Evolutionary conservation across 148 eudicot species (phyloP), one percentile per base, ranked within the genome.

Genomic region (Drosera capensis): DNA sequence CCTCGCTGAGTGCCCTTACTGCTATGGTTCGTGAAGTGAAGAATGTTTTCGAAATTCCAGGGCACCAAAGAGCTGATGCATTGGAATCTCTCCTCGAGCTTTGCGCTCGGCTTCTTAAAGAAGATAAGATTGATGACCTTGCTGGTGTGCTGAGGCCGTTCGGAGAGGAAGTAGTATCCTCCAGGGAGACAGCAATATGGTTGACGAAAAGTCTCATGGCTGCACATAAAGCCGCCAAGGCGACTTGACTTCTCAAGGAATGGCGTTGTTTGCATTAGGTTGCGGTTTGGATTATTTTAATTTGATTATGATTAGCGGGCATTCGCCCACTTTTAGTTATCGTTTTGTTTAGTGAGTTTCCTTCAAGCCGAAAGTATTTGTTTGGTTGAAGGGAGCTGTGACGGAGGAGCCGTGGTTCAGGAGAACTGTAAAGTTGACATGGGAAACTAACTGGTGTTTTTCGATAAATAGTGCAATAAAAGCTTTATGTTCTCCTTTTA

Each of bases 131-230:
- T 3, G 87, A 84, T 1, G 97, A 88, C 65, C 87, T 88, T 21
- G 52, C 73, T 1, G 81, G 84, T 20, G 80, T 88, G 64, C 66
- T 88, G 13, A 77, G 77, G 60, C 92, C 97, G 3, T 88, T 88
- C 45, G 94, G 97, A 28, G 97, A 88, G 52, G 97, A 88, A 38
- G 55, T 64, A 1, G 92, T 88, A 6, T 88, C 97, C 1, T 88
- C 94, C 11, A 68, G 97, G 21, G 97, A 88, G 69, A 88, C 95
- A 24, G 94, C 97, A 25, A 88, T 88, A 35, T 88, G 97, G 97
- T 55, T 88, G 57, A 84, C 97, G 8, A 83, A 88, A 70, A 88
- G 94, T 71, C 68, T 88, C 37, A 80, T 88, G 57, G 82, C 68
- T 46, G 79, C 84, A 25, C 84, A 82, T 34, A 76, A 82, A 45